Percentiles rank a stretch among this genome's conserved stretches.
phyloP scores from a whole-genome alignment of 805 yeast genomes.

The Pichia insulana region DNA sequence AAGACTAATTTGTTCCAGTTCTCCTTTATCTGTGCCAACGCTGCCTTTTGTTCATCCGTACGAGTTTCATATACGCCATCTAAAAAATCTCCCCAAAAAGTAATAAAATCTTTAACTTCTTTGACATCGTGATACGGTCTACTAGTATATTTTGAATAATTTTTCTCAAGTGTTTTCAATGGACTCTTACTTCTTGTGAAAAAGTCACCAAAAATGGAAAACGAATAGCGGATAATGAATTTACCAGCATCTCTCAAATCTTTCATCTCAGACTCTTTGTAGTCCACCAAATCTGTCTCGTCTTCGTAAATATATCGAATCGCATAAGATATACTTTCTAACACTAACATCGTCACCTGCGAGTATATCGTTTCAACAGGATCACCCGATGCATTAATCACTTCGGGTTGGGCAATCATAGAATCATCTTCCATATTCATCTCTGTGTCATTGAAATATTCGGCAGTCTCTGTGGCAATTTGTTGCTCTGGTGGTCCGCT shows the following conservation, averaged over 20 bases:
- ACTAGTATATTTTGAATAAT: constrained; percentile 7
- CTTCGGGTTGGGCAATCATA: not conserved
- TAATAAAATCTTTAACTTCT: constrained; percentile 33
- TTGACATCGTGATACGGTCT: constrained; percentile 22
- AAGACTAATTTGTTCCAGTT: constrained; percentile 13
- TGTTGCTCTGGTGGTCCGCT: not conserved
- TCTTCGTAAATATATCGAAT: constrained; percentile 50
- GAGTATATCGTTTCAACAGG: constrained; percentile 18
- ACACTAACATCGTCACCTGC: constrained; percentile 34
- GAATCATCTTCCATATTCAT: constrained; percentile 13
- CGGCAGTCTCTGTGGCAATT: not conserved
- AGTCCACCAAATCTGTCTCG: constrained; percentile 45
- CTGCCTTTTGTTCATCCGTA: constrained; percentile 22
- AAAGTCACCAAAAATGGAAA: constrained; percentile 49
- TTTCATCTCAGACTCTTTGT: constrained; percentile 28
- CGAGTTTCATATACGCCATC: constrained; percentile 34
- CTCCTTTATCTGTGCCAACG: constrained; percentile 20
- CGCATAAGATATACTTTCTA: constrained; percentile 41
- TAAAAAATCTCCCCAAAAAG: constrained; percentile 45
- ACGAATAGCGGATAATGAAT: constrained; percentile 38
- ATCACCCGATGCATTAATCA: too few relatives aligned
- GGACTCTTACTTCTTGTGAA: constrained; percentile 25
- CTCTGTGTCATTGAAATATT: constrained; percentile 10
- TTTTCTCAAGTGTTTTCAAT: constrained; percentile 16
- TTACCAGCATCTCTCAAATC: constrained; percentile 36